phyloP scores from a whole-genome alignment of 2,329 filamentous ascomycete genomes.

The Colletotrichum sp. region DNA sequence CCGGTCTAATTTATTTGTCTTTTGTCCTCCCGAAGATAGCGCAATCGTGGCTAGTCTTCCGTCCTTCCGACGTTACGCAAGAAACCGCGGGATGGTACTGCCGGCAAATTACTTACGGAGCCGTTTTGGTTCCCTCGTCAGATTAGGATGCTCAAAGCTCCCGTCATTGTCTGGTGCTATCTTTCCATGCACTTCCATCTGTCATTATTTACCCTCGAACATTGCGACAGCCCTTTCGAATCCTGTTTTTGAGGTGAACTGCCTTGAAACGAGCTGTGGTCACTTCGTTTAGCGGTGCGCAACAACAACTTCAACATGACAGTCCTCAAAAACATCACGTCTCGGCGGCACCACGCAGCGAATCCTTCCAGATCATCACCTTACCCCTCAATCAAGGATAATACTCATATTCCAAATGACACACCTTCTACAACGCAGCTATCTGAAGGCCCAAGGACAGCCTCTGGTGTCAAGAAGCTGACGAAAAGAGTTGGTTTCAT shows the following conservation, averaged over 20 bases:
- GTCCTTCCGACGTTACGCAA: not conserved
- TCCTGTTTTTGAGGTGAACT: not conserved
- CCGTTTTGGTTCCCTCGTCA: not conserved
- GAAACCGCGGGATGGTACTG: not conserved
- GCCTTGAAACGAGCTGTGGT: not conserved
- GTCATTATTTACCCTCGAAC: not conserved
- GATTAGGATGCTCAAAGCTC: not conserved
- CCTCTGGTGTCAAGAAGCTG: not conserved
- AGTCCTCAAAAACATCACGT: not conserved
- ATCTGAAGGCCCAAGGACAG: not conserved
- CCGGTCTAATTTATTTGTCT: not conserved
- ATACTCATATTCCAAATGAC: not conserved
- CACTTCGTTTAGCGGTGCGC: not conserved
- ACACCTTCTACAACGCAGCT: not conserved
- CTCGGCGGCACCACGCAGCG: not conserved
- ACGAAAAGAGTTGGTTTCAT: not conserved
- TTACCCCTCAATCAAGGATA: not conserved
- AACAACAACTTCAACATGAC: not conserved
- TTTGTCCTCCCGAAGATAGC: not conserved
- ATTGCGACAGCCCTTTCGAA: not conserved
- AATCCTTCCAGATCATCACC: not conserved
- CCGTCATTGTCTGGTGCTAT: not conserved
- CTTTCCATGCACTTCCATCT: not conserved
- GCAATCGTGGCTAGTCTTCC: not conserved
- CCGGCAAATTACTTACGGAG: not conserved